Conservation (phyloP, 2,329 filamentous ascomycete genomes). For the Tolypocladium inflatum region DNA sequence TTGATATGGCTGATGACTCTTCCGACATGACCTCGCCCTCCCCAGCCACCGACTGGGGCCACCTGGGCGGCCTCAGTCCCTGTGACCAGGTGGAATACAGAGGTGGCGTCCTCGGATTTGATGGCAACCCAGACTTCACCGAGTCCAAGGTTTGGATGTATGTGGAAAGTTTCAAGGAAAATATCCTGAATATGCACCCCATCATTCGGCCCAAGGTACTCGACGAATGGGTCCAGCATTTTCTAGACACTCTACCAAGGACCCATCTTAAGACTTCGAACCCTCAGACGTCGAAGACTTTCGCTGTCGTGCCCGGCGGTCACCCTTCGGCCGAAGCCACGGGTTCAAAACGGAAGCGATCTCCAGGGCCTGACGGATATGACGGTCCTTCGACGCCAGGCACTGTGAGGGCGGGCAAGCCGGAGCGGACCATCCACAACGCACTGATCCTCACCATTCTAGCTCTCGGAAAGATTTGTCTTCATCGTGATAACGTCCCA, state of each 20-base stretch:
- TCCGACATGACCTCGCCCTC: constrained; percentile 45
- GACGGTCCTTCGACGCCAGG: constrained; percentile 19
- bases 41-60: constrained; percentile 49
- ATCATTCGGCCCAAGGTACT: constrained; percentile 47
- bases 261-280: constrained; percentile 16
- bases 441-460: constrained; percentile 76
- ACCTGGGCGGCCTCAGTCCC: constrained; percentile 41
- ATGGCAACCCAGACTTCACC: constrained; percentile 46
- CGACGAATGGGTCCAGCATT: constrained; percentile 41
- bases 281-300: constrained; percentile 18
- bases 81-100: constrained; percentile 29
- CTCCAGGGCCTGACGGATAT: constrained; percentile 29
- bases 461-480: constrained; percentile 77
- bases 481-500: constrained; percentile 42
- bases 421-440: constrained; percentile 62
- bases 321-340: constrained; percentile 16
- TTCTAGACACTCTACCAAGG: constrained; percentile 37
- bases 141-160: constrained; percentile 40
- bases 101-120: constrained; percentile 25
- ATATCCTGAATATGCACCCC: constrained; percentile 58
- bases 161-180: constrained; percentile 46
- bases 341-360: constrained; percentile 48
- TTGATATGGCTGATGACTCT: constrained; percentile 36
- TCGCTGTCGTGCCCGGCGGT: constrained; percentile 19
- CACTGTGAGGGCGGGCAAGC: constrained; percentile 33